Base-by-base conservation (phyloP, 129 eudicot genomes). In the Helianthus tuberosus region DNA sequence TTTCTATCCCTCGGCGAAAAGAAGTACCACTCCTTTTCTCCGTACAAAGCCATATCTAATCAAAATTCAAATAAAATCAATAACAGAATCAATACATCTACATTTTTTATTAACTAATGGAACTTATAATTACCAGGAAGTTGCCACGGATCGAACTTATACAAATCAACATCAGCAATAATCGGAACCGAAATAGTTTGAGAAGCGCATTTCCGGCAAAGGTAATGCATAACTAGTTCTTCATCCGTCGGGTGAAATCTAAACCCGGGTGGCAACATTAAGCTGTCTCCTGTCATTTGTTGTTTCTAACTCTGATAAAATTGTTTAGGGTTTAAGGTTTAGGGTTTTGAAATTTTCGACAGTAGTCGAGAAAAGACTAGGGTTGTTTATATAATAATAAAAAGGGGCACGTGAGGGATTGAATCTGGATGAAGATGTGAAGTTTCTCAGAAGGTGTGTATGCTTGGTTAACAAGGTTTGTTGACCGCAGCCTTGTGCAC, bases 71-170 rank as follows among this genome's bases (percentile, higher is more conserved):
- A 8, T 5, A 10, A 74, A 61, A 49, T 13, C 15, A 47, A 66
- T 14, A 20, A 46, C 3, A 66, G 8, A 48, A 66, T 60, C 17
- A 57, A 43, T 52, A 32, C 12, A 17, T 0, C 15, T 11, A 50
- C 3, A 50, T 12, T 41, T 68, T 1, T 20, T 20, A 5, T 38
- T 20, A n/a, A 27, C 4, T 52, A 39, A 39, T 8, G 6, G 46
- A 39, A 39, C 8, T 39, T 5, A 5, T 5, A n/a, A n/a, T 41
- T 82, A 85, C 91, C 88, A 7, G 91, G 91, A 52, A 86, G 84
- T 12, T 77, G 84, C 91, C 91, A 86, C 0, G 91, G 91, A 23
- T 86, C 82, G 57, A 68, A 77, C 76, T 86, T 86, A 75, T 86
- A 86, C 8, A 86, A 73, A 78, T 86, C 91, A 48, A 86, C 76